Conservation (phyloP, 805 yeast genomes). For the Candida sphagnicola region DNA sequence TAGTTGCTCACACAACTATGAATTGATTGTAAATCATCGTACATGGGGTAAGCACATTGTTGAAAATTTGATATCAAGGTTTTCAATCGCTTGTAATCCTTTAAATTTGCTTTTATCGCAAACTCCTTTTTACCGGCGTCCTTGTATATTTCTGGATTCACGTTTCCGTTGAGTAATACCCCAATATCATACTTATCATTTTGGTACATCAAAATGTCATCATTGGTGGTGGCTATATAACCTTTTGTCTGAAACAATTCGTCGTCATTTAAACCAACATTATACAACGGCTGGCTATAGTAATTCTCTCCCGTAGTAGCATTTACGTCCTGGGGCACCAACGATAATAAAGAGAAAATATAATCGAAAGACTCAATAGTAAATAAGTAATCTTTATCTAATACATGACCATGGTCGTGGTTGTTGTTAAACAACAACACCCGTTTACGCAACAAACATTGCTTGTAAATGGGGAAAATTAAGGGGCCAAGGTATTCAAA, state of each 20-base stretch:
- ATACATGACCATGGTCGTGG: not conserved
- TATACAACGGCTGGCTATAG: slow-evolving; percentile 52
- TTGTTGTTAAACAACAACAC: slow-evolving; percentile 43
- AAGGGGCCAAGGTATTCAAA: slow-evolving; percentile 59
- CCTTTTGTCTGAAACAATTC: slow-evolving; percentile 21
- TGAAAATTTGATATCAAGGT: not conserved
- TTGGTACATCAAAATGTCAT: slow-evolving; percentile 58
- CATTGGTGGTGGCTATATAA: slow-evolving; percentile 62
- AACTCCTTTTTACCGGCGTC: slow-evolving; percentile 3
- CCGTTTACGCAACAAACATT: slow-evolving; percentile 53
- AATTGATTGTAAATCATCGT: slow-evolving; percentile 22
- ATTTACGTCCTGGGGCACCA: slow-evolving; percentile 55
- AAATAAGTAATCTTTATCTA: not conserved
- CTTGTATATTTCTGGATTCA: not conserved
- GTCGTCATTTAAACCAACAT: slow-evolving; percentile 47
- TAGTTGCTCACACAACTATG: slow-evolving; percentile 1
- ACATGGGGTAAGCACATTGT: not conserved
- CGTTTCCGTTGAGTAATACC: slow-evolving; percentile 18
- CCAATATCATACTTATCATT: slow-evolving; percentile 46
- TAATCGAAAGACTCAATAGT: slow-evolving; percentile 46
- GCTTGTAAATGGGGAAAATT: slow-evolving; percentile 60
- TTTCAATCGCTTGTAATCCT: slow-evolving; percentile 36
- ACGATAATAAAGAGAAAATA: slow-evolving; percentile 55
- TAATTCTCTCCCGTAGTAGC: slow-evolving; percentile 12
- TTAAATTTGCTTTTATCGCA: slow-evolving; percentile 24